Conservation (phyloP, 1,139 yeast species). For the Entelexis paramagnoliae region DNA sequence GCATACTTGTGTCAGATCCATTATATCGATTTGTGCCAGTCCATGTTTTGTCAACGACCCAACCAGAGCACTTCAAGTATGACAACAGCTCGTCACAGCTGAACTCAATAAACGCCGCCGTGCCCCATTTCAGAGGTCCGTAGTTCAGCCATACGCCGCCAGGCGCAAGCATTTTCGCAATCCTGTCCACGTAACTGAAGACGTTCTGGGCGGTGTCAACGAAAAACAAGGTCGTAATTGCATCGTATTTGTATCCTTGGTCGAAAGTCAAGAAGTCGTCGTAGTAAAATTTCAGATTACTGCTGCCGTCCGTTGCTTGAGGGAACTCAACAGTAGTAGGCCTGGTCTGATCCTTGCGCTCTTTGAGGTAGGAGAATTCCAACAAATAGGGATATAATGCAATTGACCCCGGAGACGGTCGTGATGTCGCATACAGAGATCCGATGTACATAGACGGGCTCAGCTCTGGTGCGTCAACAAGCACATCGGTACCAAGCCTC, state of each 20-base stretch:
- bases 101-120: conserved; percentile 70
- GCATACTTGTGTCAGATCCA: conserved; percentile 27
- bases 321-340: conserved; percentile 31
- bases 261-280: conserved; percentile 50
- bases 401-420: conserved; percentile 4
- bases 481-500: conserved; percentile 26
- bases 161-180: conserved; percentile 40
- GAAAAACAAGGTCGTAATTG: conserved; percentile 60
- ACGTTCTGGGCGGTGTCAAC: conserved; percentile 82
- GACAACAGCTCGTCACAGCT: conserved; percentile 51
- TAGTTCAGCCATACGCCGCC: conserved; percentile 67
- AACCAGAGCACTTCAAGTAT: conserved; percentile 49
- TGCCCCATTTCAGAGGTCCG: conserved; percentile 83
- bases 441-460: conserved; percentile 64
- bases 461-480: conserved; percentile 60
- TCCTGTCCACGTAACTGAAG: conserved; percentile 57
- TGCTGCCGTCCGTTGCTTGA: neutral
- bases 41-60: conserved; percentile 44
- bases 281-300: conserved; percentile 34
- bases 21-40: conserved; percentile 28
- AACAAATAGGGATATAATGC: conserved; percentile 52
- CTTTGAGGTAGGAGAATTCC: conserved; percentile 57
- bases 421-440: conserved; percentile 45
- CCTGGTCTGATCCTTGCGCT: conserved; percentile 44
- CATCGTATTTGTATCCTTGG: conserved; percentile 24